These are phyloP conservation scores for Fonsecaea monophora DNA, from an alignment of 2,329 filamentous ascomycete species.

Conservation along the genomic window DNA sequence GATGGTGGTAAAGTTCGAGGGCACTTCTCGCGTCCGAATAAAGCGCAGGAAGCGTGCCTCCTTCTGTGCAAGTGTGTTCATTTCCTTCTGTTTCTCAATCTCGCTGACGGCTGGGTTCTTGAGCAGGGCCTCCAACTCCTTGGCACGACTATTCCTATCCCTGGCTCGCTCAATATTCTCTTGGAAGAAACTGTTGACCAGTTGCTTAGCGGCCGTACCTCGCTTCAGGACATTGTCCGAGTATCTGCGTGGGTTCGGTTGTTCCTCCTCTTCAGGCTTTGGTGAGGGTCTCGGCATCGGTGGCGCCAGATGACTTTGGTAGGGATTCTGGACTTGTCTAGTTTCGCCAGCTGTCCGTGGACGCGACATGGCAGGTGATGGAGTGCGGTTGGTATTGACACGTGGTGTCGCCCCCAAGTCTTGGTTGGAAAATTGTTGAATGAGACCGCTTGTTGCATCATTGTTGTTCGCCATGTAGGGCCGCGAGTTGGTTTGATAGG, in stretches of 20 bases:
- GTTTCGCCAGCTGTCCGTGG: constrained; percentile 81
- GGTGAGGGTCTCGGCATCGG: constrained; percentile 68
- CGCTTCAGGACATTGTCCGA: constrained; percentile 83
- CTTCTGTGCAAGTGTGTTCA: constrained; percentile 81
- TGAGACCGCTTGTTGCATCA: constrained; percentile 87
- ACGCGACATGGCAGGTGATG: constrained; percentile 68
- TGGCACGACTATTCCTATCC: constrained; percentile 93
- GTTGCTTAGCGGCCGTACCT: constrained; percentile 68
- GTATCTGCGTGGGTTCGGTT: constrained; percentile 81
- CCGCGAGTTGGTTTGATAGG: constrained; percentile 56
- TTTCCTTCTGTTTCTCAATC: constrained; percentile 80
- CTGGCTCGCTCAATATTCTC: constrained; percentile 96
- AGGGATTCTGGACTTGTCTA: constrained; percentile 61
- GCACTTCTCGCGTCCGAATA: constrained; percentile 88
- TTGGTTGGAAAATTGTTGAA: constrained; percentile 96
- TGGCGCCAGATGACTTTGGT: constrained; percentile 70
- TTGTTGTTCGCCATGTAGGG: constrained; percentile 62
- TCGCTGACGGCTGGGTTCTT: constrained; percentile 76
- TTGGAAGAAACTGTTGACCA: constrained; percentile 86
- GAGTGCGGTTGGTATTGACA: constrained; percentile 71
- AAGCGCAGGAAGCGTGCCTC: constrained; percentile 94
- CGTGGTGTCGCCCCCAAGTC: constrained; percentile 79
- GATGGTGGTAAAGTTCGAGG: constrained; percentile 92
- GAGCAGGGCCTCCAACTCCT: constrained; percentile 87
- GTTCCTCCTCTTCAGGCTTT: constrained; percentile 72